These are phyloP conservation scores for Ailanthus altissimus DNA, from an alignment of 345 rosid species.

Conservation along the genomic window DNA sequence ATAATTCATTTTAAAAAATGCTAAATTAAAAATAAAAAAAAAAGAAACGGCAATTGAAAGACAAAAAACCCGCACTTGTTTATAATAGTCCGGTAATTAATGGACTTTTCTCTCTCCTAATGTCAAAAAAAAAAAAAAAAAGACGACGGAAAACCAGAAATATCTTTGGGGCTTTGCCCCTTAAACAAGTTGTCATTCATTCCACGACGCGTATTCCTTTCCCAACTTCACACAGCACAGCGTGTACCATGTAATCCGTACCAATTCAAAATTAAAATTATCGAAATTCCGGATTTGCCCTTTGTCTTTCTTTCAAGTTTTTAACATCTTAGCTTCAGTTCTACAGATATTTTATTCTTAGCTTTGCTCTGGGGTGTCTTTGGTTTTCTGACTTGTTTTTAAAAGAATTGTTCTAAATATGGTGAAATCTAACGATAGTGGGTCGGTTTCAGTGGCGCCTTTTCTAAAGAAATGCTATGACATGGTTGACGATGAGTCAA, in stretches of 20 bases:
- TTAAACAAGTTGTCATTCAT: too few species aligned
- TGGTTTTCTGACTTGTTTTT: neutral
- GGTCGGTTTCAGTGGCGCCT: constrained; percentile 56
- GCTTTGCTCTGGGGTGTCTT: neutral
- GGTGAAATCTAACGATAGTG: constrained; percentile 62
- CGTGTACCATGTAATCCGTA: neutral
- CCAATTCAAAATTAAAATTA: neutral
- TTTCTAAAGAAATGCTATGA: constrained; percentile 84
- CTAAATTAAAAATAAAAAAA: too few species aligned
- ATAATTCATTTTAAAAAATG: too few species aligned
- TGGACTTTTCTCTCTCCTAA: too few species aligned
- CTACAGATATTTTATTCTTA: neutral
- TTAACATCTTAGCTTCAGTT: neutral
- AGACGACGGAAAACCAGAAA: too few species aligned
- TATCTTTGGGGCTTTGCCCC: too few species aligned
- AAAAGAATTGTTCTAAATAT: constrained; percentile 18
- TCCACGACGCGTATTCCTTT: neutral
- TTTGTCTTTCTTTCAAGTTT: neutral
- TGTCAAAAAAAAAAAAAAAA: too few species aligned
- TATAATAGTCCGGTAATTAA: too few species aligned
- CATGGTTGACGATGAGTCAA: constrained; percentile 74
- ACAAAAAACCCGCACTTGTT: too few species aligned
- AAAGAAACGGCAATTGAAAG: too few species aligned
- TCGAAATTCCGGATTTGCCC: constrained; percentile 3
- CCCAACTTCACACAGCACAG: neutral